phyloP scores from a whole-genome alignment of 352 stramenopile species.

The Phytophthora citricola region DNA sequence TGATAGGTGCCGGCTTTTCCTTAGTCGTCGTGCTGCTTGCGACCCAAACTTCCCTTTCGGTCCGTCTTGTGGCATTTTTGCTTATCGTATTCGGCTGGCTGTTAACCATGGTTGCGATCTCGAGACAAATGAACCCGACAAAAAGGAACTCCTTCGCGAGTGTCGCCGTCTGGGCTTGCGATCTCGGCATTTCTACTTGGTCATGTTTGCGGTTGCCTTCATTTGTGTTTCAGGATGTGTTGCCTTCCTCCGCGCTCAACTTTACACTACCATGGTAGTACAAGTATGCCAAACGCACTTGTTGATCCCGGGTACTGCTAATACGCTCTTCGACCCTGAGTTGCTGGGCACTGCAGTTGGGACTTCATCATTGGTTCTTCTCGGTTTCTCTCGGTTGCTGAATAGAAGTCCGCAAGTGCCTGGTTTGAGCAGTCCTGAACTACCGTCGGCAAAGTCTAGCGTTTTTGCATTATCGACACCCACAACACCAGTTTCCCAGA shows the following conservation, averaged over 20 bases:
- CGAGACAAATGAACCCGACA: constrained; percentile 50
- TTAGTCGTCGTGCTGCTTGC: constrained; percentile 36
- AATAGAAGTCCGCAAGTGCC: background rate
- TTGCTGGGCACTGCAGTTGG: constrained; percentile 42
- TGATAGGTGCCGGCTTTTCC: constrained; percentile 38
- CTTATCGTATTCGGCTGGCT: constrained; percentile 59
- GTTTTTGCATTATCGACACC: constrained; percentile 9
- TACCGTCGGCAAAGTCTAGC: constrained; percentile 5
- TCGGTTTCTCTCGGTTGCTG: constrained; percentile 24
- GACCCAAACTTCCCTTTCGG: constrained; percentile 35
- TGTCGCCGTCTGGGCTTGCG: constrained; percentile 48
- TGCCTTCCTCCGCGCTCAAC: constrained; percentile 71
- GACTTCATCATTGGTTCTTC: constrained; percentile 24
- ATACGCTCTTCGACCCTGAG: constrained; percentile 51
- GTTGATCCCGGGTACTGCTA: constrained; percentile 34
- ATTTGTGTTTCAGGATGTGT: constrained; percentile 53
- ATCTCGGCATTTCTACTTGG: constrained; percentile 35
- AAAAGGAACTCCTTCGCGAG: constrained; percentile 46
- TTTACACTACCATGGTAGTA: constrained; percentile 72
- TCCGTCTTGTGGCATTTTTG: constrained; percentile 52
- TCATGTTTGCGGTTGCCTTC: constrained; percentile 44
- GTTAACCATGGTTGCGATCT: constrained; percentile 45
- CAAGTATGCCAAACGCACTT: constrained; percentile 69
- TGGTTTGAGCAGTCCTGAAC: background rate
- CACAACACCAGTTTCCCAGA: constrained; percentile 1